Conservation (phyloP, 345 rosid species). For the Populus simonii region DNA sequence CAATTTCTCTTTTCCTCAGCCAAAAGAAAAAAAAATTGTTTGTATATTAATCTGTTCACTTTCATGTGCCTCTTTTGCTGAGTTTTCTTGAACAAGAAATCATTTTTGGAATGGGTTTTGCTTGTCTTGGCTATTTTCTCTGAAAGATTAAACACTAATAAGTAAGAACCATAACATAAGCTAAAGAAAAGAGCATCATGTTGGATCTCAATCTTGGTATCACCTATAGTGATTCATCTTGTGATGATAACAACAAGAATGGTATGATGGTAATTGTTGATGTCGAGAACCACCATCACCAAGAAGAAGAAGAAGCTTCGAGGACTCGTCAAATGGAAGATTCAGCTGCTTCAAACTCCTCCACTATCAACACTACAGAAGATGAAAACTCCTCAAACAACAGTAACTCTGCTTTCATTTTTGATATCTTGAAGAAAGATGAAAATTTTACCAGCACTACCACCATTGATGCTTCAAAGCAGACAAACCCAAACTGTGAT, state of each 20-base stretch:
- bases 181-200: constrained; percentile 21
- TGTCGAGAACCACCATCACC: not conserved
- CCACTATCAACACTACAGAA: constrained; percentile 37
- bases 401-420: constrained; percentile 33
- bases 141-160: not conserved
- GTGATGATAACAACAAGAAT: constrained; percentile 12
- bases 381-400: constrained; percentile 44
- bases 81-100: not conserved
- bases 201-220: constrained; percentile 69
- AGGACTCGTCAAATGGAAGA: constrained; percentile 27
- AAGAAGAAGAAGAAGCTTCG: not conserved
- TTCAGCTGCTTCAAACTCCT: constrained; percentile 52
- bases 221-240: constrained; percentile 30
- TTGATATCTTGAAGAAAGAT: constrained; percentile 45
- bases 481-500: constrained; percentile 20
- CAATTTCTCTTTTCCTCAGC: not conserved
- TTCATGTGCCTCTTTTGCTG: not conserved
- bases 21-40: not conserved
- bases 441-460: not conserved
- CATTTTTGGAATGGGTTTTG: constrained; percentile 1
- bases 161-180: not conserved
- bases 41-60: not conserved
- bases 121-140: not conserved
- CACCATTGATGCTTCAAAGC: not conserved
- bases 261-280: not conserved